Evolutionary conservation across 805 yeast genomes (phyloP).

Genomic region (Metschnikowia lachancei): DNA sequence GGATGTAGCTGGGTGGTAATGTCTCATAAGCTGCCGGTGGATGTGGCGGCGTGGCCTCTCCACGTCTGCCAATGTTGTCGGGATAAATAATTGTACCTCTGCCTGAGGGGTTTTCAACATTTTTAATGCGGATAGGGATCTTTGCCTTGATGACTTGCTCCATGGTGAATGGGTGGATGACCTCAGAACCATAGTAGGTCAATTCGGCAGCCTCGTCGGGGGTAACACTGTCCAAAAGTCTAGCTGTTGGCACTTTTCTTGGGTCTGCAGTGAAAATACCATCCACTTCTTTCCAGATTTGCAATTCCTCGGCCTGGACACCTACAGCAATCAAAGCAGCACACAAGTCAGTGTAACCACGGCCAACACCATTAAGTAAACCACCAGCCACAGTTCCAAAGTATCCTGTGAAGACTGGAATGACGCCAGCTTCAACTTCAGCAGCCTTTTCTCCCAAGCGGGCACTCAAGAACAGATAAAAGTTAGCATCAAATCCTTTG

Average conservation of each 20-base stretch:
- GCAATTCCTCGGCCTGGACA: constrained; percentile 84
- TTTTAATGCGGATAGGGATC: constrained; percentile 94
- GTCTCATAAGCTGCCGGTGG: constrained; percentile 78
- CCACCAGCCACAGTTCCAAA: constrained; percentile 98
- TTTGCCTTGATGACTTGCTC: constrained; percentile 96
- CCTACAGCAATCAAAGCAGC: constrained; percentile 97
- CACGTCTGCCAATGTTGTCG: constrained; percentile 78
- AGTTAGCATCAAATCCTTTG: constrained; percentile 62
- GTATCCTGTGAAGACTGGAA: constrained; percentile 94
- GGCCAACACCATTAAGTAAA: constrained; percentile 84
- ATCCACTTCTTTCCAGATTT: constrained; percentile 98
- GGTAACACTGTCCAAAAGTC: constrained; percentile 81
- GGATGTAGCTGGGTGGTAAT: constrained; percentile 35
- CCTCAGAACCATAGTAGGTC: constrained; percentile 97
- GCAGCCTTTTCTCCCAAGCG: constrained; percentile 51
- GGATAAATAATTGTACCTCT: constrained; percentile 93
- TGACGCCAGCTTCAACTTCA: constrained; percentile 41
- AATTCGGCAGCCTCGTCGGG: constrained; percentile 99
- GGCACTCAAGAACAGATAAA: constrained; percentile 55
- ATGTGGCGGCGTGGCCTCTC: constrained; percentile 90
- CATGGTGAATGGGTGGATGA: constrained; percentile 98
- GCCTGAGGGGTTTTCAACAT: constrained; percentile 92
- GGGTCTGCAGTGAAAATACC: constrained; percentile 99
- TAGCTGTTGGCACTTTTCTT: constrained; percentile 86
- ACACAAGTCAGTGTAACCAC: constrained; percentile 97